phyloP scores from a whole-genome alignment of 495 filamentous ascomycete genomes.

The Pseudoneurospora amorphoporcata region DNA sequence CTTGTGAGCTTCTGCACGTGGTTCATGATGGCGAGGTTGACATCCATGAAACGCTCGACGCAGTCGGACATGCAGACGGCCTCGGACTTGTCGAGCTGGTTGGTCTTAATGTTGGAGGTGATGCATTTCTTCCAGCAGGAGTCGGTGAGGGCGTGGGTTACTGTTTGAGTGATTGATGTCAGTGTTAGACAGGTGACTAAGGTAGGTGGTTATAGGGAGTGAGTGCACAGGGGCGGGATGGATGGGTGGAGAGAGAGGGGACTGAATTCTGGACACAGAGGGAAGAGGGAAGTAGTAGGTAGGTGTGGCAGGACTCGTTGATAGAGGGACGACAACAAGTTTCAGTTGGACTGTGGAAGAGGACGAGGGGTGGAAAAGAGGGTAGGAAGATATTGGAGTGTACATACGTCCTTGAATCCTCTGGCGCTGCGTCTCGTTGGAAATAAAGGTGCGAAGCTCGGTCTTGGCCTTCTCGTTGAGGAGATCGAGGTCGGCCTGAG shows the following conservation, averaged over 20 bases:
- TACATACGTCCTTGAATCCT: slow-evolving; percentile 66
- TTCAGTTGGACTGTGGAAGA: neutral
- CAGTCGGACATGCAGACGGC: slow-evolving; percentile 80
- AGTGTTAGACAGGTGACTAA: neutral
- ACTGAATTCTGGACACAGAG: no score
- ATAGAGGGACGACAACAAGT: no score
- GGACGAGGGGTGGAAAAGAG: neutral
- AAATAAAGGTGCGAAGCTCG: slow-evolving; percentile 73
- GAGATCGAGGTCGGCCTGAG: slow-evolving; percentile 49
- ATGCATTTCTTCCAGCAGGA: slow-evolving; percentile 90
- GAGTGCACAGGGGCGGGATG: no score
- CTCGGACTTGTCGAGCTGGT: slow-evolving; percentile 62
- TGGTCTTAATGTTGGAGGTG: slow-evolving; percentile 48
- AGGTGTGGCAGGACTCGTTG: no score
- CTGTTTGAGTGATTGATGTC: no score
- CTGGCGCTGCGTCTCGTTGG: slow-evolving; percentile 71
- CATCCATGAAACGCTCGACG: slow-evolving; percentile 86
- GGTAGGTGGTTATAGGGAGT: no score
- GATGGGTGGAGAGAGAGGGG: neutral
- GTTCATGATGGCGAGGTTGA: slow-evolving; percentile 67
- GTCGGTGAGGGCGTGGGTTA: slow-evolving; percentile 63
- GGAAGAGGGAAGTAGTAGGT: neutral
- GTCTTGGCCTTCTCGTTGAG: slow-evolving; percentile 75
- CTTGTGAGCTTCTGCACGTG: slow-evolving; percentile 48
- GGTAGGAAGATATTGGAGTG: neutral